A percentile compares a stretch with the other conserved stretches of the same genome.
These are phyloP conservation scores for Tilletia indica DNA, from an alignment of 1,284 basidiomycete species.

Conservation along the genomic window DNA sequence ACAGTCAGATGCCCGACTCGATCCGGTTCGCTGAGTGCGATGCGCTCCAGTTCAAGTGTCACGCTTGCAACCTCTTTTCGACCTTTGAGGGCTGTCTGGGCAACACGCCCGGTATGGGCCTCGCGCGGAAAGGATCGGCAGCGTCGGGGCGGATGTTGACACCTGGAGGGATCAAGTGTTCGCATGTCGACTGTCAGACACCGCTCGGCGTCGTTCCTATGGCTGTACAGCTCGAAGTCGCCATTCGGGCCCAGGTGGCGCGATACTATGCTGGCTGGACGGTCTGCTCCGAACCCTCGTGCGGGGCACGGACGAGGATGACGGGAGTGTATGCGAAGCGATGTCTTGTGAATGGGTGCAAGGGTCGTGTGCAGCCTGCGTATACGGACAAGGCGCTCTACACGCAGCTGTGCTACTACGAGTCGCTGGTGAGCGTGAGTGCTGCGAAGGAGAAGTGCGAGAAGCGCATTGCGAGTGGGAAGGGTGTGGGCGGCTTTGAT, in stretches of 20 bases:
- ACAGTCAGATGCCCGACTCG: constrained; percentile 83
- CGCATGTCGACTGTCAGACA: constrained; percentile 62
- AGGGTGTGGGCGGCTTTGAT: neutral
- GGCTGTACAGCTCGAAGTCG: constrained; percentile 78
- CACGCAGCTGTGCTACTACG: constrained; percentile 50
- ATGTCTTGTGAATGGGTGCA: constrained; percentile 44
- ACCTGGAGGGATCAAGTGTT: constrained; percentile 61
- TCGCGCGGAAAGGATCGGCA: neutral
- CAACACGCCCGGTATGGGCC: neutral
- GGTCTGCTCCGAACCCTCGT: constrained; percentile 81
- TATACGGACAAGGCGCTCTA: constrained; percentile 53
- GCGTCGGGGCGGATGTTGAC: constrained; percentile 23
- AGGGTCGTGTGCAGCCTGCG: constrained; percentile 30
- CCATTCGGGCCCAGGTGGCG: constrained; percentile 74
- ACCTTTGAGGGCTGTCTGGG: constrained; percentile 28
- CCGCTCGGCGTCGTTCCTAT: constrained; percentile 66
- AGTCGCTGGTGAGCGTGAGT: constrained; percentile 40
- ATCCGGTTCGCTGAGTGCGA: constrained; percentile 65
- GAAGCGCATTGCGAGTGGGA: neutral
- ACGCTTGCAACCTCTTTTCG: constrained; percentile 29
- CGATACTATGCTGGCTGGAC: constrained; percentile 88
- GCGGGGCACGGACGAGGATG: constrained; percentile 77
- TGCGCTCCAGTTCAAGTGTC: constrained; percentile 38
- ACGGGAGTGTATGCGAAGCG: constrained; percentile 83
- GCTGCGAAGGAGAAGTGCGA: constrained; percentile 18